Evolutionary conservation across 495 filamentous ascomycete genomes (phyloP).

Genomic region (Lophiostoma macrostomum): DNA sequence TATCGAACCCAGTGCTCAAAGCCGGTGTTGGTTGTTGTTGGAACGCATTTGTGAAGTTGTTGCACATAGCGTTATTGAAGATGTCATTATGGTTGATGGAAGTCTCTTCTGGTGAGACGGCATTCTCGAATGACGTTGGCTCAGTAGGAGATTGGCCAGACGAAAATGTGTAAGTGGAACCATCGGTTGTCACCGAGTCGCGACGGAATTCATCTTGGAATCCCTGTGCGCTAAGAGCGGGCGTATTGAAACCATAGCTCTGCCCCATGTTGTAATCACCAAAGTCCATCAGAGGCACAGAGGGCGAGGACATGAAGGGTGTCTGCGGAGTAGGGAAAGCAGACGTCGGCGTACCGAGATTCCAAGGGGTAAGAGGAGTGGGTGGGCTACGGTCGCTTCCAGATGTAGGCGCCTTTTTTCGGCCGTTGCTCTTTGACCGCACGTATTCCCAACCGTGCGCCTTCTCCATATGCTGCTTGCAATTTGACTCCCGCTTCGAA

Average conservation of each 20-base stretch:
- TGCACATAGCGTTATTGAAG: constrained; percentile 30
- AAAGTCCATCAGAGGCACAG: constrained; percentile 15
- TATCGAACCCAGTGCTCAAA: constrained; percentile 21
- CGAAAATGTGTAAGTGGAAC: constrained; percentile 28
- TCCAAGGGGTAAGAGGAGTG: constrained; percentile 36
- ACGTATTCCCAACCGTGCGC: constrained; percentile 86
- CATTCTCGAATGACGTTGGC: constrained; percentile 33
- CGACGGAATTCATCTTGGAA: constrained; percentile 29
- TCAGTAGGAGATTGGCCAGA: constrained; percentile 30
- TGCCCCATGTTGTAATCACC: too few species aligned
- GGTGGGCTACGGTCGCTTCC: constrained; percentile 30
- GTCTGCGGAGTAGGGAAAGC: constrained; percentile 26
- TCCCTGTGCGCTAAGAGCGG: constrained; percentile 22
- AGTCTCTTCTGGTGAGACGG: constrained; percentile 36
- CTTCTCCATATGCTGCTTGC: constrained; percentile 99
- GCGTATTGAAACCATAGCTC: constrained; percentile 27
- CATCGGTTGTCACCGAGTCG: constrained; percentile 28
- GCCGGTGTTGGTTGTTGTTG: constrained; percentile 36
- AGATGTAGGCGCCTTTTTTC: constrained; percentile 32
- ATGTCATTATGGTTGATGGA: constrained; percentile 31
- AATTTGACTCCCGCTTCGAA: constrained; percentile 94
- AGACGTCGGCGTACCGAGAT: constrained; percentile 24
- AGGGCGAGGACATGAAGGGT: constrained; percentile 24
- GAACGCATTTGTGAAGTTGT: constrained; percentile 10
- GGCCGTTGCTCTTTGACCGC: constrained; percentile 83